Evolutionary conservation across 257 asterid genomes (phyloP).

Genomic region (Solanum paucissectum): DNA sequence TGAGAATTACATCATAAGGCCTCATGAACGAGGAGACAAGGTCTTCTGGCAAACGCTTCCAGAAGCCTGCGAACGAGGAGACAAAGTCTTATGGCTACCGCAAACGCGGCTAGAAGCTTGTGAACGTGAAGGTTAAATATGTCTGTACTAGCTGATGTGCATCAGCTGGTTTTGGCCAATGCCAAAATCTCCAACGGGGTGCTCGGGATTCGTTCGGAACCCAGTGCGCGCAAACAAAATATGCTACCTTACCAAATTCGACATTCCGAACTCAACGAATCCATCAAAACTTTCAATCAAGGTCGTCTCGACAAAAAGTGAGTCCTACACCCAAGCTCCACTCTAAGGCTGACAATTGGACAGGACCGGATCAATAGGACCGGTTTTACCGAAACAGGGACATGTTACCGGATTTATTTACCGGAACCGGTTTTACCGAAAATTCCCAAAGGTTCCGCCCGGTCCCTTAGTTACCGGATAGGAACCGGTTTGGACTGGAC

Average conservation of each 20-base stretch:
- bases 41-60: too few relatives aligned
- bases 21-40: not conserved
- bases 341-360: not conserved
- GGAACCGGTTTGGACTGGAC: too few relatives aligned
- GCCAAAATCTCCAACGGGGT: not conserved
- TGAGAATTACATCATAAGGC: not conserved
- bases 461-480: too few relatives aligned
- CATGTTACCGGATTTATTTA: too few relatives aligned
- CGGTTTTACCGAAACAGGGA: too few relatives aligned
- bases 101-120: not conserved
- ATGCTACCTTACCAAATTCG: not conserved
- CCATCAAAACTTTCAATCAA: too few relatives aligned
- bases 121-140: not conserved
- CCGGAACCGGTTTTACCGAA: too few relatives aligned
- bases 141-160: not conserved
- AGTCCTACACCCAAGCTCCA: not conserved
- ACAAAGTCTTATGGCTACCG: not conserved
- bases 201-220: not conserved
- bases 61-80: not conserved
- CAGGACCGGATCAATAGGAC: too few relatives aligned
- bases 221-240: not conserved
- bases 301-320: not conserved
- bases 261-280: not conserved
- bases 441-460: too few relatives aligned
- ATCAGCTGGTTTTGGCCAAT: not conserved